Base-by-base conservation (phyloP, 2,329 filamentous ascomycete species). In the Cyclaneusma minus region DNA sequence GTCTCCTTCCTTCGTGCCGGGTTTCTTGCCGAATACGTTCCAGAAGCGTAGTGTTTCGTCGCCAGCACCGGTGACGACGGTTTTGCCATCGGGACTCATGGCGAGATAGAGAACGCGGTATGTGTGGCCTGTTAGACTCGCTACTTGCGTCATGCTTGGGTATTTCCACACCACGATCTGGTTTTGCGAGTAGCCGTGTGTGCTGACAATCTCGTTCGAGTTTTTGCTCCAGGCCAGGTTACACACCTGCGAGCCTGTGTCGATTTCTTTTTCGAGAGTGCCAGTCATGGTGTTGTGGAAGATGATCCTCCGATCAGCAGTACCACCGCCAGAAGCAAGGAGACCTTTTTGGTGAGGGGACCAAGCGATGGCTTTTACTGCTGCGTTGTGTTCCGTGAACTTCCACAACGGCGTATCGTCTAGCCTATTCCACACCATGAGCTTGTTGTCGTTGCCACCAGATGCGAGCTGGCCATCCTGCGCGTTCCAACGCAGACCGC, bases 101-200 rank as follows among this genome's bases (percentile, higher is more conserved):
- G 85, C 85, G 27, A 98, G 63, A 49, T 95, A 98, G 3, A 98
- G 62, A 8, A 98, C 89, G 44, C 89, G 78, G 52, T 91, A 95
- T 2, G 89, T 98, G 50, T 98, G 89, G 1, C 89, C 89, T 0
- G 89, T 98, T 23, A 98, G 60, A 39, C 82, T 92, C 21, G 83
- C 87, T 6, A 98, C 84, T 49, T 95, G 89, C 25, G 83, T 83
- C 89, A 98, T 95, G 39, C 78, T 85, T 2, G 89, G 89, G 47
- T 98, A 98, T 47, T 98, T 98, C 89, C 89, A 98, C 29, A 98
- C 83, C 19, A 95, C 87, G 42, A 98, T 94, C 51, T 95, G 89
- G 49, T 98, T 94, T 48, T 98, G 89, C 40, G 78, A 87, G 56
- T 94, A 98, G 5, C 89, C 89, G 47, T 98, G 89, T 1, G 89